These are phyloP conservation scores for Termitomyces heimii DNA, from an alignment of 768 basidiomycete species.

Conservation along the genomic window DNA sequence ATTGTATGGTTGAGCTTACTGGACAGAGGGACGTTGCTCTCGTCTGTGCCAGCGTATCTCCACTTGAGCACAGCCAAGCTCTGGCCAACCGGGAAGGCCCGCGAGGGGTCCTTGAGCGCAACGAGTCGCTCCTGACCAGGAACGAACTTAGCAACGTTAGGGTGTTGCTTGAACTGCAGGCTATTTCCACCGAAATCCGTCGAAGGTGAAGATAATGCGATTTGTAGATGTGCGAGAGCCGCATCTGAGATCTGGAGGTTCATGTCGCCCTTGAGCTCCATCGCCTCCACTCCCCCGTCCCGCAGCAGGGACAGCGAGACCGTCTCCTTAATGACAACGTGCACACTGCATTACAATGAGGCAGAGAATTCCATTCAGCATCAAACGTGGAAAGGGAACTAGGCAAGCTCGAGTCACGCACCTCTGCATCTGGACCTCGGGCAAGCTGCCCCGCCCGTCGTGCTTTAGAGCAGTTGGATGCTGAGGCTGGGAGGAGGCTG, in stretches of 20 bases:
- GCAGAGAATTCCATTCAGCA: not conserved
- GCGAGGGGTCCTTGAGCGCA: slow-evolving; percentile 76
- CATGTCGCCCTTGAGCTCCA: slow-evolving; percentile 95
- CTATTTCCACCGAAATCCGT: slow-evolving; percentile 56
- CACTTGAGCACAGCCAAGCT: slow-evolving; percentile 87
- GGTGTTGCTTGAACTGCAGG: slow-evolving; percentile 96
- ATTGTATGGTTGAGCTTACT: slow-evolving; percentile 45
- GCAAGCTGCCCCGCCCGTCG: slow-evolving; percentile 56
- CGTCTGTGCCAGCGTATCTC: slow-evolving; percentile 87
- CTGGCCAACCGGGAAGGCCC: slow-evolving; percentile 85
- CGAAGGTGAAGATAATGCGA: slow-evolving; percentile 54
- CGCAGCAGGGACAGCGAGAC: slow-evolving; percentile 77
- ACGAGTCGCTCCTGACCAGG: slow-evolving; percentile 60
- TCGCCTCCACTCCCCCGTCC: slow-evolving; percentile 84
- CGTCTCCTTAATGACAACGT: slow-evolving; percentile 80
- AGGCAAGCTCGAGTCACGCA: slow-evolving; percentile 21
- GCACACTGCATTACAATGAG: slow-evolving; percentile 51
- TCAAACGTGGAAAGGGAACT: not conserved
- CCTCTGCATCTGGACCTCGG: slow-evolving; percentile 75
- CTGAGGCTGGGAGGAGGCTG: slow-evolving; percentile 33
- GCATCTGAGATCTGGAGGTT: slow-evolving; percentile 83
- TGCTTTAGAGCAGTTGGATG: slow-evolving; percentile 38
- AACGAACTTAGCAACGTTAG: slow-evolving; percentile 84
- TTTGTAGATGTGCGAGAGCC: slow-evolving; percentile 61
- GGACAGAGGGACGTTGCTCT: slow-evolving; percentile 84